phyloP scores from a whole-genome alignment of 345 rosid genomes.

The Linum usitatissimum region DNA sequence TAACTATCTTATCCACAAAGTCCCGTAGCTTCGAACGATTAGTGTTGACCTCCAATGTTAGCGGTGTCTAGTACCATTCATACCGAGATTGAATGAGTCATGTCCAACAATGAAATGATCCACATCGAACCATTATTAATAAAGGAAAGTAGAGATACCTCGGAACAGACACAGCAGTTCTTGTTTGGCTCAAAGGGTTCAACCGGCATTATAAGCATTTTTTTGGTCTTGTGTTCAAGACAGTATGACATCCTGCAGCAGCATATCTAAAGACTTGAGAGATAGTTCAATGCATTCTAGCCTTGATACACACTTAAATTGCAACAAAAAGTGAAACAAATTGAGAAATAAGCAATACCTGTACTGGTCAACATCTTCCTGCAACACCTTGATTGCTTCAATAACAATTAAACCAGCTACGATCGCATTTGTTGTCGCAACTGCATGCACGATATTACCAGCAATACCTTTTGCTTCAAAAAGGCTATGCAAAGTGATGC shows the following conservation, averaged over 20 bases:
- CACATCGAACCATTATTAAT: constrained; percentile 6
- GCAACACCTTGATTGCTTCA: constrained; percentile 92
- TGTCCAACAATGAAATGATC: constrained; percentile 8
- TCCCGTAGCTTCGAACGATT: constrained; percentile 67
- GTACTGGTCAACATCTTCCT: constrained; percentile 47
- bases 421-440: constrained; percentile 95
- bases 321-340: constrained; percentile 2
- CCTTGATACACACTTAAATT: neutral
- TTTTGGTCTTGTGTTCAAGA: constrained; percentile 69
- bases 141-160: constrained; percentile 38
- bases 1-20: constrained; percentile 84
- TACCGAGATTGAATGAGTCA: constrained; percentile 11
- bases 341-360: constrained; percentile 36
- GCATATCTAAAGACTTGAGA: neutral
- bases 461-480: constrained; percentile 99
- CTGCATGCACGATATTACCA: constrained; percentile 96
- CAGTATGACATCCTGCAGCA: constrained; percentile 85
- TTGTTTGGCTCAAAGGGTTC: constrained; percentile 88
- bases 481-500: constrained; percentile 87
- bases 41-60: constrained; percentile 76
- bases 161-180: constrained; percentile 91
- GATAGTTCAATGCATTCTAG: neutral
- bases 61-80: constrained; percentile 55
- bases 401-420: constrained; percentile 92
- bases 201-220: constrained; percentile 95